Evolutionary conservation across 805 yeast genomes (phyloP), one percentile per base, ranked within the genome.

Genomic region (Metschnikowia koreensis): DNA sequence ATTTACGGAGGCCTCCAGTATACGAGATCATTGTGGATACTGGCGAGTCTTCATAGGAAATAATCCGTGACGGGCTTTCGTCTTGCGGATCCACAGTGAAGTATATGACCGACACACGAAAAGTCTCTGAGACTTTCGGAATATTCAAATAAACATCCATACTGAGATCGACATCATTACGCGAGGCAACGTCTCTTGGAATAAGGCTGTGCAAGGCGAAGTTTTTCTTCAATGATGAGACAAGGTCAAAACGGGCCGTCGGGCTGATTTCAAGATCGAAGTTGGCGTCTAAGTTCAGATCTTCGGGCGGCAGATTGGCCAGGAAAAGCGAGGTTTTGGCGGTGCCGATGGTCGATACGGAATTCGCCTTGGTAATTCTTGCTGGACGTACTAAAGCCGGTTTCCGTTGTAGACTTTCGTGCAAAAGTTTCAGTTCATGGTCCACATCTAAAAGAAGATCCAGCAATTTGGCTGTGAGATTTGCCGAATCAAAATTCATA

Each of bases 401-500:
- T 33, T 51, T 54, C 17, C 44, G 28, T 8, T 48, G 62, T 8
- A 59, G 41, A 10, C 40, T 43, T 10, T 55, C 58, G 17, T 57
- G 58, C 43, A 56, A 44, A 39, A 38, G 45, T 13, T 38, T 42
- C 53, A 54, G 54, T 17, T 58, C 61, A 13, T 40, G 46, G 50
- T 58, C 60, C 1, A 57, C 51, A 27, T 45, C 53, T 1, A 50
- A 47, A 5, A 59, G 47, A 17, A 59, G 55, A 31, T 38, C 37
- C 56, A 50, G 57, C 43, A 59, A 47, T 40, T 82, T 87, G 15
- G 81, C 60, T n/a, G 89, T 83, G 38, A 82, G 74, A 12, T 81
- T 79, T 13, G 84, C 76, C 37, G 88, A 69, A 62, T 85, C 86
- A 22, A 82, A 69, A 56, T 81, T 75, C 27, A 81, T 76, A 59